A percentile compares a stretch with the other conserved stretches of the same genome.
phyloP scores from a whole-genome alignment of 1,284 basidiomycete genomes.

The Wolfiporia cocos region DNA sequence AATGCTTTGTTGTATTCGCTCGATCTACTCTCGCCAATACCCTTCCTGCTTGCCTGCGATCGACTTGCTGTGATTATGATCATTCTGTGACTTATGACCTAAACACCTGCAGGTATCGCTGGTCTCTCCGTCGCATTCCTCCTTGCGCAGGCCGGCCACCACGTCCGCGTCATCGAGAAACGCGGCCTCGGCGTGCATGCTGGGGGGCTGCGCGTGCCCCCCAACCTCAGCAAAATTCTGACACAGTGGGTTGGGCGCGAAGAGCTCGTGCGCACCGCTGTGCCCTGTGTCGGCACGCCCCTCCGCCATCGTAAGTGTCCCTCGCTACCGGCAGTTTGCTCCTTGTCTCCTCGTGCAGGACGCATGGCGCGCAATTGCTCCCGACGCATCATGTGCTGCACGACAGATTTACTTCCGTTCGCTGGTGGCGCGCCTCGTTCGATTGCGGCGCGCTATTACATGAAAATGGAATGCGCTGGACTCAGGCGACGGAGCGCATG shows the following conservation, averaged over 20 bases:
- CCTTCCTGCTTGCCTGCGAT: no score
- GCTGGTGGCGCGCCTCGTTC: no score
- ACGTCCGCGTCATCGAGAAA: conserved; percentile 44
- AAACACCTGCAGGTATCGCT: conserved; percentile 19
- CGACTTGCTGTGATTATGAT: no score
- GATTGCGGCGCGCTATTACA: no score
- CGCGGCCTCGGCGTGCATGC: conserved; percentile 25
- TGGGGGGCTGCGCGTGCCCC: conserved; percentile 43
- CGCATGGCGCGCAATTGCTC: no score
- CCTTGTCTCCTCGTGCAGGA: not conserved
- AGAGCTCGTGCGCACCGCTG: conserved; percentile 27
- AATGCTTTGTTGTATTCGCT: not conserved
- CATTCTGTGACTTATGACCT: no score
- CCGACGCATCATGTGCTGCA: no score
- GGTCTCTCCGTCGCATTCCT: conserved; percentile 49
- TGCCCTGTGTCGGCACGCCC: conserved; percentile 23
- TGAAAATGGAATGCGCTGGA: no score
- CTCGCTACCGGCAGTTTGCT: not conserved
- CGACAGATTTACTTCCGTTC: no score
- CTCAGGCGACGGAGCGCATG: no score
- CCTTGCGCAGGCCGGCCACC: conserved; percentile 42
- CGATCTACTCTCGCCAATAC: not conserved
- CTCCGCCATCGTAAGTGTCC: conserved; percentile 24
- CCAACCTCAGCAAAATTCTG: conserved; percentile 47
- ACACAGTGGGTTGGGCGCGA: conserved; percentile 43